Base-by-base conservation (phyloP, 2,329 filamentous ascomycete species). In the Microcera coccophila region DNA sequence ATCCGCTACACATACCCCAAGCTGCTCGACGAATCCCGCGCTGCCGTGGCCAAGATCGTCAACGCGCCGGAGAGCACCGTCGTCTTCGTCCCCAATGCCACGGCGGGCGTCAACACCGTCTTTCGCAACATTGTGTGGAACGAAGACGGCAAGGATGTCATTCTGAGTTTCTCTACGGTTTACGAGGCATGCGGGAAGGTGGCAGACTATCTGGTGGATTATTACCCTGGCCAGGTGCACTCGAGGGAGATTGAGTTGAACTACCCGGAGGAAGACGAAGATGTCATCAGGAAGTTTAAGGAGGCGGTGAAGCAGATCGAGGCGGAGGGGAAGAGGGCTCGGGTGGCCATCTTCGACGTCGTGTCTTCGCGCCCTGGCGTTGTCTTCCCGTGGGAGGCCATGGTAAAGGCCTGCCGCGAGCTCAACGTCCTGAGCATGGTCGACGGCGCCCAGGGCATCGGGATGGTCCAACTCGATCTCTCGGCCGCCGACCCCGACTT, bases 401-500 rank as follows among this genome's bases (percentile, higher is more conserved):
- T 95, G 43, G 74, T 78, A 2, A 62, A 65, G 7, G 73, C 78
- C 1, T 95, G 90, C 62, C 76, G 73, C 34, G 76, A 83, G 43
- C 70, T 83, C 18, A 79, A 77, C 0, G 69, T 96, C 3, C 60
- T 91, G 41, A 90, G 84, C 54, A 70, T 88, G 16, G 72, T 96
- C 28, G 91, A 97, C 61, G 90, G 80, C 14, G 91, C 91, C 0
- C 91, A 97, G 65, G 84, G 85, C 1, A 69, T 95, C 18, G 91
- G 91, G 2, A 85, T 93, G 65, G 74, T 95, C 7, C 72, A 76
- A 1, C 64, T 96, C 7, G 79, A 94, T 62, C 66, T 96, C 12
- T 50, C 61, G 0, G 63, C 67, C 4, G 68, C 90, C 3, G 78
- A 90, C 49, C 83, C 89, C 0, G 90, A 96, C 64, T 96, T 95